Percentiles rank a stretch among this genome's conserved stretches.
These are phyloP conservation scores for Cyberlindnera bimundalis DNA, from an alignment of 805 yeast genomes.

Conservation along the genomic window DNA sequence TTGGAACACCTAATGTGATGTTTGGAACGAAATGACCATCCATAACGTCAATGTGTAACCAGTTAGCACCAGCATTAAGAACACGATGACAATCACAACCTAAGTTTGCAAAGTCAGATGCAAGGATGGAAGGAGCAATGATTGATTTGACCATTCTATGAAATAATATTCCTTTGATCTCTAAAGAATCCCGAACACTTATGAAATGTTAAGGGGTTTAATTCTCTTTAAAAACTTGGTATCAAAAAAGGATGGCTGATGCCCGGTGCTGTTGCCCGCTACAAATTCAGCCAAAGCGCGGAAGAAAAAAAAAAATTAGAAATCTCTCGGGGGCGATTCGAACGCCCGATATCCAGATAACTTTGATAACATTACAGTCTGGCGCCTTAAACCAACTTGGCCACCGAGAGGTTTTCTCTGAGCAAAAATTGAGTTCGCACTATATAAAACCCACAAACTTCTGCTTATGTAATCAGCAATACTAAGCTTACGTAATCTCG, in stretches of 20 bases:
- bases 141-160: conserved; percentile 62
- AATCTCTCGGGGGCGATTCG: conserved; percentile 49
- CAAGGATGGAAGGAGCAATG: conserved; percentile 92
- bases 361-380: conserved; percentile 38
- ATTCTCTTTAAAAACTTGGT: no score
- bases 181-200: no score
- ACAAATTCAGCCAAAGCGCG: background rate
- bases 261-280: conserved; percentile 1
- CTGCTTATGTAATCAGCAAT: no score
- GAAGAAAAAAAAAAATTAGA: conserved; percentile 17
- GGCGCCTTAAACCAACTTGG: conserved; percentile 46
- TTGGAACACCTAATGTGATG: conserved; percentile 90
- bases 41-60: conserved; percentile 99
- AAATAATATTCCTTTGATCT: conserved; percentile 1
- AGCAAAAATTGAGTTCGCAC: background rate
- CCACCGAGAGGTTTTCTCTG: conserved; percentile 34
- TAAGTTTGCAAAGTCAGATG: conserved; percentile 86
- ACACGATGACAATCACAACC: conserved; percentile 85
- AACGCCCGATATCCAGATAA: conserved; percentile 48
- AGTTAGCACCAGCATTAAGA: conserved; percentile 80
- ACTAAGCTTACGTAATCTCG: no score
- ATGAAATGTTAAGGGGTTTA: no score
- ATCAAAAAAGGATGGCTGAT: background rate
- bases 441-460: no score
- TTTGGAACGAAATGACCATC: conserved; percentile 99